Percentiles rank a stretch among this genome's conserved stretches.
Conservation (phyloP, 1,139 yeast species). For the Blastobotrys illinoisensis region DNA sequence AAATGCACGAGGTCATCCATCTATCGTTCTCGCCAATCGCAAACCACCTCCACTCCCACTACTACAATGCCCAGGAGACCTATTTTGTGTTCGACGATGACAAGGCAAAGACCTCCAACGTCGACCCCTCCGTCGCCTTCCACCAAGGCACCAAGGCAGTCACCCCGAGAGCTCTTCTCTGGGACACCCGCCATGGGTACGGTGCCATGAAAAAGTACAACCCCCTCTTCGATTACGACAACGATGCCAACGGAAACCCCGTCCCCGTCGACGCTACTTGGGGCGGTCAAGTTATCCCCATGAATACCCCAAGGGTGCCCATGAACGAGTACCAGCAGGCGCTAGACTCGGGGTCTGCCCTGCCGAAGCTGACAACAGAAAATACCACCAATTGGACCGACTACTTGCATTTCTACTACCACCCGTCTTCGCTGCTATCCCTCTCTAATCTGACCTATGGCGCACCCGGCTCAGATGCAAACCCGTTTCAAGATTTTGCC, state of each 20-base stretch:
- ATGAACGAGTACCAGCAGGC: slow-evolving; percentile 58
- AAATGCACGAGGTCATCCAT: slow-evolving; percentile 68
- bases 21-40: slow-evolving; percentile 67
- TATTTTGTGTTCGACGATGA: slow-evolving; percentile 48
- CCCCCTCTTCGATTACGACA: slow-evolving; percentile 18
- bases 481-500: slow-evolving; percentile 38
- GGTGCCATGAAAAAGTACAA: slow-evolving; percentile 26
- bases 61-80: slow-evolving; percentile 72
- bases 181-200: slow-evolving; percentile 54
- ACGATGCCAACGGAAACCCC: slow-evolving; percentile 16
- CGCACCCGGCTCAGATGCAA: slow-evolving; percentile 33
- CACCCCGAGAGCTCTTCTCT: slow-evolving; percentile 71
- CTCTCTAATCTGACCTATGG: slow-evolving; percentile 54
- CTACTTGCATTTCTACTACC: slow-evolving; percentile 61
- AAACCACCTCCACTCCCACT: slow-evolving; percentile 70
- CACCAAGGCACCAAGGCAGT: slow-evolving; percentile 48
- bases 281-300: slow-evolving; percentile 6
- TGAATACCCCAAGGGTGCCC: slow-evolving; percentile 23
- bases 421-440: slow-evolving; percentile 53
- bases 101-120: slow-evolving; percentile 33
- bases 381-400: slow-evolving; percentile 77
- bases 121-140: slow-evolving; percentile 44
- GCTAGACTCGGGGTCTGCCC: slow-evolving; percentile 45
- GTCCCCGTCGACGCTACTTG: slow-evolving; percentile 14
- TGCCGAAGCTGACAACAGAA: slow-evolving; percentile 32